A percentile compares a stretch with the other conserved stretches of the same genome.
Conservation (phyloP, 2,329 filamentous ascomycete genomes). For the Arthroderma sp. region DNA sequence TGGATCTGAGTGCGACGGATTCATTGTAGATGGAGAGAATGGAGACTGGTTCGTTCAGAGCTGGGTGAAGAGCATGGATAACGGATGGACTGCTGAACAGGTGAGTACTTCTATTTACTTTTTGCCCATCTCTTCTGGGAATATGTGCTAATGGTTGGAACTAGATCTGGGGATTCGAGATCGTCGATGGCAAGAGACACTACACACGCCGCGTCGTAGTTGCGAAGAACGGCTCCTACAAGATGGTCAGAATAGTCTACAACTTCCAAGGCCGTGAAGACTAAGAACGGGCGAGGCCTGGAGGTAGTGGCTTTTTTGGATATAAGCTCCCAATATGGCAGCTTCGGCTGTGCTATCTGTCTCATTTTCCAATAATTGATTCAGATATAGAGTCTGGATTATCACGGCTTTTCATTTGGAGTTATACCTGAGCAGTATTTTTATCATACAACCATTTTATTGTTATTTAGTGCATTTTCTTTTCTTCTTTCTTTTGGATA, state of each 20-base stretch:
- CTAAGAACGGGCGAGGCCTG: conserved; percentile 1
- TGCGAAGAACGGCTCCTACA: conserved; percentile 23
- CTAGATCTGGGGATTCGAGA: conserved; percentile 36
- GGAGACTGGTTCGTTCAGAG: conserved; percentile 37
- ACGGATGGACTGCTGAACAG: conserved; percentile 44
- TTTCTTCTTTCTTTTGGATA: no score
- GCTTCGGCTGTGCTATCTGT: no score
- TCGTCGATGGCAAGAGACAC: conserved; percentile 27
- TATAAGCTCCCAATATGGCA: no score
- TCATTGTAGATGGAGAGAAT: conserved; percentile 41
- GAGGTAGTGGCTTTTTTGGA: no score
- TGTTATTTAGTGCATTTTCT: no score
- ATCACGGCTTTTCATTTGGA: no score
- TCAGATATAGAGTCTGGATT: no score
- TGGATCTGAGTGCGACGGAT: conserved; percentile 44
- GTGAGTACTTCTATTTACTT: conserved; percentile 15
- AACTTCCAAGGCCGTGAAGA: conserved; percentile 17
- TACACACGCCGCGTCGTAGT: conserved; percentile 32
- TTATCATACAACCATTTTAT: no score
- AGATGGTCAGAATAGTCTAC: conserved; percentile 30
- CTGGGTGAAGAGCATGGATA: conserved; percentile 35
- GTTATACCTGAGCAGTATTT: no score
- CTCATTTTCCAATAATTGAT: no score
- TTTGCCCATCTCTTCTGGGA: conserved; percentile 1
- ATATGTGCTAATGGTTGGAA: not conserved